Evolutionary conservation across 1,284 basidiomycete species (phyloP), one percentile per base, ranked within the genome.

Genomic region (Cystobasidium pallidum): DNA sequence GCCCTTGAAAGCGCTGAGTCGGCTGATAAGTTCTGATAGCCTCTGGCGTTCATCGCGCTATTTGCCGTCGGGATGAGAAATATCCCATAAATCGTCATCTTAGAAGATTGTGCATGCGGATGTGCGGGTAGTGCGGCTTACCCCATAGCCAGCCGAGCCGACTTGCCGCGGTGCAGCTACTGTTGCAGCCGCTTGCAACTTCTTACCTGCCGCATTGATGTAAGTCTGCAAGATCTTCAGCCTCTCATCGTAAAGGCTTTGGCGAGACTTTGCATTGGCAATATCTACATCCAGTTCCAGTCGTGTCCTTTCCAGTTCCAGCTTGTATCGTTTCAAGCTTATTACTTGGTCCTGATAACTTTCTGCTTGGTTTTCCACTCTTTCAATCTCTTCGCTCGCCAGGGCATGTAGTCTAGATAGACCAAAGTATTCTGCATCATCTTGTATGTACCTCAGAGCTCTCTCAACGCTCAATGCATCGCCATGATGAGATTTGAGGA

Each of bases 341-440:
- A 28, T 61, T 13, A 47, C 26, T 15, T 47, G n/a, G 6, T 61
- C 58, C 45, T 43, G 13, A 30, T 43, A 26, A 10, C 15, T n/a
- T 13, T 43, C 43, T 32, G 43, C 58, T 41, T 43, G 24, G 2
- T 61, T 36, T 45, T 61, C 13, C 34, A 61, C 0, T 19, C 58
- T 32, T 61, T 54, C 32, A 13, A 54, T 11, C 26, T 66, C 64
- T 3, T 34, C 49, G 26, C 11, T 2, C 7, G 55, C 47, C 15
- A 34, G 3, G 8, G 3, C 19, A 34, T 51, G 13, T 3, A 66
- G 34, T 39, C 64, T 51, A n/a, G 45, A 21, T 8, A 66, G 21
- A 47, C 64, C 64, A 41, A 55, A 66, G 32, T 66, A 66, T 28
- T 66, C 49, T 26, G 64, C 30, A 41, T 66, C 64, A 30, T 66